Conservation (phyloP, 1,284 basidiomycete genomes). For the Tilletia indica region DNA sequence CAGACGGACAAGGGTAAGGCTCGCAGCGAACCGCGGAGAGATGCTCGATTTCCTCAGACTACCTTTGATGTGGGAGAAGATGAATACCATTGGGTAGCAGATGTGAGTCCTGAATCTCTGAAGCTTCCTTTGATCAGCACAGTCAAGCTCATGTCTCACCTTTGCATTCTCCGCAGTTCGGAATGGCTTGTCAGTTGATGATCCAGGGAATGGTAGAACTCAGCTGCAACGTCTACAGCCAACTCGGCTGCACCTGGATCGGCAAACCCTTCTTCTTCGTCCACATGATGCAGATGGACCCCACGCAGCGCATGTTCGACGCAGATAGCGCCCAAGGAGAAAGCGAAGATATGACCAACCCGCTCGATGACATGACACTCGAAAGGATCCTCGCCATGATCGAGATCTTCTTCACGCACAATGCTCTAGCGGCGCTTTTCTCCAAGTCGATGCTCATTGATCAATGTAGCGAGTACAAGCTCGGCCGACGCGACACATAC, state of each 20-base stretch:
- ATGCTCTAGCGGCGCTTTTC: background rate
- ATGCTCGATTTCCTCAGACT: conserved; percentile 3
- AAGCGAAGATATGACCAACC: background rate
- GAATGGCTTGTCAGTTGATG: background rate
- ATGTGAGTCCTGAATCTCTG: background rate
- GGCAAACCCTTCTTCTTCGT: conserved; percentile 16
- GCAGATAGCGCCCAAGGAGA: background rate
- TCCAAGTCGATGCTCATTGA: conserved; percentile 16
- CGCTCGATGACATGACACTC: conserved; percentile 11
- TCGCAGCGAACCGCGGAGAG: background rate
- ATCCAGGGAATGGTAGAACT: conserved; percentile 14
- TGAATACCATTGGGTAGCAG: conserved; percentile 14
- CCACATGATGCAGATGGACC: conserved; percentile 10
- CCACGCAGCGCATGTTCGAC: conserved; percentile 11
- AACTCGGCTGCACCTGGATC: conserved; percentile 14
- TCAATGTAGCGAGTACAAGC: conserved; percentile 12
- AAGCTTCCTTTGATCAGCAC: background rate
- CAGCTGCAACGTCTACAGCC: conserved; percentile 12
- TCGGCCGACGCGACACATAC: background rate
- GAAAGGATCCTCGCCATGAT: background rate
- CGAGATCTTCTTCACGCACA: conserved; percentile 5
- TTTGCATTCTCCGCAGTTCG: background rate
- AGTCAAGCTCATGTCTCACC: background rate
- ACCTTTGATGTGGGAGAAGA: background rate
- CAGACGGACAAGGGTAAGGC: background rate